A percentile compares a stretch with the other conserved stretches of the same genome.
These are phyloP conservation scores for Echria macrotheca DNA, from an alignment of 495 filamentous ascomycete genomes.

Conservation along the genomic window DNA sequence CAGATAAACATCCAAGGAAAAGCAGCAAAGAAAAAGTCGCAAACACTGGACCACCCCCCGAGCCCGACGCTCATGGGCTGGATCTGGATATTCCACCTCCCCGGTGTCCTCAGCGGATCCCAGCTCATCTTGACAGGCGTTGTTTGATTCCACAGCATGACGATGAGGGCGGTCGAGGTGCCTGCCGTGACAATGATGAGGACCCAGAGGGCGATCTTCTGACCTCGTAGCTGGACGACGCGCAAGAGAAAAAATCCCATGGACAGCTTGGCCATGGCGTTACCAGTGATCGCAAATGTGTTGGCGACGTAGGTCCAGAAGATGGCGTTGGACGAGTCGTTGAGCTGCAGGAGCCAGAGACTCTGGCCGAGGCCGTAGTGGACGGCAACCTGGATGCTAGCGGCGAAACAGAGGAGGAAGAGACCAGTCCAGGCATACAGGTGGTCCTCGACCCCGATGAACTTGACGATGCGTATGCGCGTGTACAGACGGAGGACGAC, in stretches of 20 bases:
- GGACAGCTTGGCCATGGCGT: conserved; percentile 36
- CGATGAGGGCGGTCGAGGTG: conserved; percentile 25
- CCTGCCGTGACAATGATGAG: conserved; percentile 29
- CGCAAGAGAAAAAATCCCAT: conserved; percentile 40
- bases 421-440: conserved; percentile 30
- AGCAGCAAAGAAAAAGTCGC: conserved; percentile 41
- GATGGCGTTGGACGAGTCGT: conserved; percentile 30
- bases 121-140: conserved; percentile 31
- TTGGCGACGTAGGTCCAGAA: conserved; percentile 38
- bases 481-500: conserved; percentile 34
- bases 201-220: conserved; percentile 32
- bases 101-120: conserved; percentile 33
- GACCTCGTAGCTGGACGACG: conserved; percentile 30
- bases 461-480: conserved; percentile 31
- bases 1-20: conserved; percentile 43
- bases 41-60: conserved; percentile 36
- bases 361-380: conserved; percentile 30
- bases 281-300: conserved; percentile 35
- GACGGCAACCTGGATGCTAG: conserved; percentile 33
- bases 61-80: conserved; percentile 35
- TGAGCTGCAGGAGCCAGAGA: conserved; percentile 27
- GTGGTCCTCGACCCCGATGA: conserved; percentile 35
- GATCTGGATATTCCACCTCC: conserved; percentile 33
- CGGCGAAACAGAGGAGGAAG: conserved; percentile 31
- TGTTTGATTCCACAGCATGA: conserved; percentile 37